Percentiles rank a stretch among this genome's conserved stretches.
phyloP scores from a whole-genome alignment of 805 yeast genomes.

The Metschnikowia cubensis region DNA sequence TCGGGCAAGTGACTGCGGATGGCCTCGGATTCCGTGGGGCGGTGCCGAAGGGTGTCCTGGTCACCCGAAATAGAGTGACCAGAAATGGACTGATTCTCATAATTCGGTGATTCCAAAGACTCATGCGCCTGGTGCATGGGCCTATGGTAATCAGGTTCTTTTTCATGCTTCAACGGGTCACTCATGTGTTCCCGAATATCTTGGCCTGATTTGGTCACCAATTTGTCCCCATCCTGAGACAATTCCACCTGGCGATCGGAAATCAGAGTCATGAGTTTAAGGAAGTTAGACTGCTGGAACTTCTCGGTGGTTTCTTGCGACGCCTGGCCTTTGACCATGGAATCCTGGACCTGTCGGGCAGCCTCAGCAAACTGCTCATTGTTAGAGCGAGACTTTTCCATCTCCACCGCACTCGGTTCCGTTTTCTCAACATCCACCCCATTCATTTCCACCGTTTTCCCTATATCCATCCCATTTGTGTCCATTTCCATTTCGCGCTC shows the following conservation, averaged over 20 bases:
- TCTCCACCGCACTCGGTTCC: neutral
- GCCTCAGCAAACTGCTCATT: slow-evolving; percentile 38
- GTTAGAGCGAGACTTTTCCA: slow-evolving; percentile 16
- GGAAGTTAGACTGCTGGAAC: slow-evolving; percentile 33
- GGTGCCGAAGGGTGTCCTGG: neutral
- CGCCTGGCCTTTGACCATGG: slow-evolving; percentile 30
- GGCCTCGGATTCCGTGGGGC: slow-evolving; percentile 14
- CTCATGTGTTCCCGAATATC: slow-evolving; percentile 29
- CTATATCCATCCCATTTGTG: too few species aligned
- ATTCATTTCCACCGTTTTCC: too few species aligned
- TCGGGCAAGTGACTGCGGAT: slow-evolving; percentile 35
- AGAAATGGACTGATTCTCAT: too few species aligned
- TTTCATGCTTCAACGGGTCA: slow-evolving; percentile 16
- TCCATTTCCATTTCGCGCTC: slow-evolving; percentile 24
- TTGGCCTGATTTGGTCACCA: slow-evolving; percentile 34
- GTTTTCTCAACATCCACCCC: slow-evolving; percentile 1
- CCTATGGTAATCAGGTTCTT: slow-evolving; percentile 11
- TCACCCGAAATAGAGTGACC: neutral
- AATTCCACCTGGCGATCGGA: slow-evolving; percentile 36
- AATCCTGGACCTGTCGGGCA: slow-evolving; percentile 32
- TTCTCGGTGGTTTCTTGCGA: slow-evolving; percentile 29
- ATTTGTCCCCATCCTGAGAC: slow-evolving; percentile 31
- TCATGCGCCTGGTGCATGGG: slow-evolving; percentile 9
- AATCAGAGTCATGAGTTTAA: slow-evolving; percentile 38
- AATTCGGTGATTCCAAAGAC: neutral